phyloP scores from a whole-genome alignment of 306 rosid species.

The Gillenia trifoliata region DNA sequence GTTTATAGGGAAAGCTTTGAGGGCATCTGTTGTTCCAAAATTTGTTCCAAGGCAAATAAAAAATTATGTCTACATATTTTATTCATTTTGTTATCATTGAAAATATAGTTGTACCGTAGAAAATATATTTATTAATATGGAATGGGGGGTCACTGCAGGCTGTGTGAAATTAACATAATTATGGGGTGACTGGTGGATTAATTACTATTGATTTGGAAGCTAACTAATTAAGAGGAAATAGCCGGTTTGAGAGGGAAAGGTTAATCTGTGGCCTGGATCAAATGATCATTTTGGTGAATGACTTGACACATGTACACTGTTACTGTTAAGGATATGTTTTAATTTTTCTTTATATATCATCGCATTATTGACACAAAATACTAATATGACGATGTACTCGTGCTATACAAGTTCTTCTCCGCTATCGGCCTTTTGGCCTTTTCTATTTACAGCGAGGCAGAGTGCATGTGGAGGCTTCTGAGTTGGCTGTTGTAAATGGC shows the following conservation, averaged over 20 bases:
- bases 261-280: background rate
- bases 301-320: too few relatives aligned
- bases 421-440: background rate
- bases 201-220: background rate
- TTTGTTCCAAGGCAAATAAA: constrained; percentile 25
- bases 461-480: background rate
- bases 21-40: constrained; percentile 15
- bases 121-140: background rate
- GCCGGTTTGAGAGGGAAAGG: background rate
- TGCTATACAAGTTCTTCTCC: background rate
- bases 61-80: background rate
- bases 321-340: too few relatives aligned
- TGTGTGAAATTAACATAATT: background rate
- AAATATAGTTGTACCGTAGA: background rate
- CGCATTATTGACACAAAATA: too few relatives aligned
- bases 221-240: background rate
- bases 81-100: background rate
- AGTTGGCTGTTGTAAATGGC: constrained; percentile 2
- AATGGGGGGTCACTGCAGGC: background rate
- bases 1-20: constrained; percentile 12
- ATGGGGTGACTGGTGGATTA: background rate
- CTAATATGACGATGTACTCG: background rate
- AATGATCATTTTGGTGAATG: too few relatives aligned
- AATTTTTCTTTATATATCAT: too few relatives aligned
- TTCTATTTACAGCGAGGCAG: constrained; percentile 1